Conservation (phyloP, 2,329 filamentous ascomycete genomes). For the Cryoendolithus antarcticus region DNA sequence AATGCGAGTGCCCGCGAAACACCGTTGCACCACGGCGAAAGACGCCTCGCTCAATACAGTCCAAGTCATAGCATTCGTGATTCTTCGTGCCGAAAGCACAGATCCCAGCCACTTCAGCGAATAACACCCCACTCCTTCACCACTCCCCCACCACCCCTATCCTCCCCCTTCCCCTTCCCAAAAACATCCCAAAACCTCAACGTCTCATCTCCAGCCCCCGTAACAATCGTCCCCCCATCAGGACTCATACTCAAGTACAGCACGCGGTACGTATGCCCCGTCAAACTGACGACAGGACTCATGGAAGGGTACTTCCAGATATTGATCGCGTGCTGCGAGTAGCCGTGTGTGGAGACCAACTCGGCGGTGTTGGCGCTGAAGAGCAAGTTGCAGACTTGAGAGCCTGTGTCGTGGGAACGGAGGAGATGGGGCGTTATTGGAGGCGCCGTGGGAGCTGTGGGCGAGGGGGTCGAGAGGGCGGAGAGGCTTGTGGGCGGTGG, state of each 20-base stretch:
- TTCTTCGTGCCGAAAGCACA: no score
- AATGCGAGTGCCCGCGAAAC: no score
- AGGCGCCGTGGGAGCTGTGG: conserved; percentile 19
- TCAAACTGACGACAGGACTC: conserved; percentile 90
- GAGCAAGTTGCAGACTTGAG: conserved; percentile 95
- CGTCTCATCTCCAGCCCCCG: conserved; percentile 91
- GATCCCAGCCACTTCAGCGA: no score
- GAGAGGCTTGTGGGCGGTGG: conserved; percentile 8
- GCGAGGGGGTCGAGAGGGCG: conserved; percentile 18
- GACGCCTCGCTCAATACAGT: no score
- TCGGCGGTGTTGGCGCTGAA: conserved; percentile 98
- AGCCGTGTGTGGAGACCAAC: conserved; percentile 92
- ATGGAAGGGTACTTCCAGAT: conserved; percentile 99
- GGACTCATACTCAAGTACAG: conserved; percentile 96
- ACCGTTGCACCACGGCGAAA: no score
- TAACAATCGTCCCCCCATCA: conserved; percentile 85
- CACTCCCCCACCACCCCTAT: conserved; percentile 47
- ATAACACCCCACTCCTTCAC: no score
- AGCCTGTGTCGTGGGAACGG: conserved; percentile 89
- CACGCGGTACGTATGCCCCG: conserved; percentile 92
- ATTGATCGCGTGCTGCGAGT: conserved; percentile 96
- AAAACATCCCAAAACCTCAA: conserved; percentile 96
- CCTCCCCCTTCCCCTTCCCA: conserved; percentile 57
- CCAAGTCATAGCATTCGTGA: no score
- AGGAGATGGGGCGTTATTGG: conserved; percentile 33